Conservation (phyloP, 345 rosid species). For the Reutealis trisperma region DNA sequence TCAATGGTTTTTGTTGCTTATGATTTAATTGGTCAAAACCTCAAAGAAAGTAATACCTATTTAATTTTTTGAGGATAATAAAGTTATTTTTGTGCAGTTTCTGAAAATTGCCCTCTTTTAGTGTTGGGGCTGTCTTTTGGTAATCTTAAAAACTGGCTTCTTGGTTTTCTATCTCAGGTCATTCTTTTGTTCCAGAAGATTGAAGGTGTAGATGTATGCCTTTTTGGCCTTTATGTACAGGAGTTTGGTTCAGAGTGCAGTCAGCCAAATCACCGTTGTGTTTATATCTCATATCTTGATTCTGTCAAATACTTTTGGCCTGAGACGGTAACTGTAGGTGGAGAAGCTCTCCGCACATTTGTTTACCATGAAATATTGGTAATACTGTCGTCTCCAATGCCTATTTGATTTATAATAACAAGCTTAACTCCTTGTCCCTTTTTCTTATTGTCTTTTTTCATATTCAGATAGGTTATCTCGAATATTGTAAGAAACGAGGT, state of each 20-base stretch:
- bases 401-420: not conserved
- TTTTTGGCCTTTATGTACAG: conserved; percentile 33
- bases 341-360: conserved; percentile 38
- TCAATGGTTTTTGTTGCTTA: not conserved
- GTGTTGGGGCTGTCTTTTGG: not conserved
- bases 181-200: conserved; percentile 37
- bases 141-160: not conserved
- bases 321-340: conserved; percentile 17
- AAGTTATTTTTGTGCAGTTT: not conserved
- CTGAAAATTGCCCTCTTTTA: not conserved
- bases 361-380: conserved; percentile 39
- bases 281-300: conserved; percentile 33
- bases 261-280: conserved; percentile 31
- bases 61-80: conserved; percentile 2
- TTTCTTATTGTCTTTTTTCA: not conserved
- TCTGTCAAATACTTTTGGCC: conserved; percentile 38
- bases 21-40: not conserved
- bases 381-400: not conserved
- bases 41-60: not conserved
- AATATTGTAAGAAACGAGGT: conserved; percentile 36
- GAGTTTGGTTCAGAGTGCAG: conserved; percentile 36
- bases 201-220: conserved; percentile 35
- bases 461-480: conserved; percentile 35
- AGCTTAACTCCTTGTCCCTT: not conserved
- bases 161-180: conserved; percentile 15